These are phyloP conservation scores for Chlamydomonas sp. DNA, from an alignment of 139 green algal species.

Conservation along the genomic window DNA sequence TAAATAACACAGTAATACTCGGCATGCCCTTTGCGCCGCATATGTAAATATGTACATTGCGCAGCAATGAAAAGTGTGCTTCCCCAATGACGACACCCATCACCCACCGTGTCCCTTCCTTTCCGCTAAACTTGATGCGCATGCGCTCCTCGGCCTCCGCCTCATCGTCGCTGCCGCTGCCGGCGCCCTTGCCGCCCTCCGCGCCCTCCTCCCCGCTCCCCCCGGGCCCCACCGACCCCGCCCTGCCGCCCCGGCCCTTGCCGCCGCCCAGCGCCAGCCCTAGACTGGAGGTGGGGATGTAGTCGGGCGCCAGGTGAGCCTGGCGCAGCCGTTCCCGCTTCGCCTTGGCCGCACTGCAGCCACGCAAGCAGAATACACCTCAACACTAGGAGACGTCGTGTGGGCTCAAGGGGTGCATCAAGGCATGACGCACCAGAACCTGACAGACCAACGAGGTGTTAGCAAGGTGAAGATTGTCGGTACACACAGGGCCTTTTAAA, in stretches of 20 bases:
- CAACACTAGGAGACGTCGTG: too few species aligned
- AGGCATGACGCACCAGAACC: too few species aligned
- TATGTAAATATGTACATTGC: not conserved
- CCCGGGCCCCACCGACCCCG: conserved; percentile 1
- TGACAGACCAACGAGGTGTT: too few species aligned
- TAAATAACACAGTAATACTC: too few species aligned
- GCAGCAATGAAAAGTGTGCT: not conserved
- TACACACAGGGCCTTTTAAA: too few species aligned
- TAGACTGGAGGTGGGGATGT: conserved; percentile 57
- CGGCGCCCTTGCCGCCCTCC: not conserved
- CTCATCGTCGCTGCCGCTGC: conserved; percentile 44
- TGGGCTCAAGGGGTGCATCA: too few species aligned
- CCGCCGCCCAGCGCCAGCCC: conserved; percentile 3
- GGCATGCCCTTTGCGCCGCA: too few species aligned
- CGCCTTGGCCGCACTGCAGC: conserved; percentile 69
- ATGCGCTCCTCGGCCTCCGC: conserved; percentile 64
- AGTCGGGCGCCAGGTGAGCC: conserved; percentile 81
- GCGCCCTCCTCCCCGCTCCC: conserved; percentile 23
- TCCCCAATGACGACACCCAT: not conserved
- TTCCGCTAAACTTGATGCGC: conserved; percentile 70
- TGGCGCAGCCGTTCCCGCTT: conserved; percentile 80
- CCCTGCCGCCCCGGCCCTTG: not conserved
- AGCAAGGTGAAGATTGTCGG: too few species aligned
- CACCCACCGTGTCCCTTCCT: not conserved
- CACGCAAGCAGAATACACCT: not conserved